A percentile compares a stretch with the other conserved stretches of the same genome.
Conservation (phyloP, 2,329 filamentous ascomycete species). For the Alternaria ventricosa region DNA sequence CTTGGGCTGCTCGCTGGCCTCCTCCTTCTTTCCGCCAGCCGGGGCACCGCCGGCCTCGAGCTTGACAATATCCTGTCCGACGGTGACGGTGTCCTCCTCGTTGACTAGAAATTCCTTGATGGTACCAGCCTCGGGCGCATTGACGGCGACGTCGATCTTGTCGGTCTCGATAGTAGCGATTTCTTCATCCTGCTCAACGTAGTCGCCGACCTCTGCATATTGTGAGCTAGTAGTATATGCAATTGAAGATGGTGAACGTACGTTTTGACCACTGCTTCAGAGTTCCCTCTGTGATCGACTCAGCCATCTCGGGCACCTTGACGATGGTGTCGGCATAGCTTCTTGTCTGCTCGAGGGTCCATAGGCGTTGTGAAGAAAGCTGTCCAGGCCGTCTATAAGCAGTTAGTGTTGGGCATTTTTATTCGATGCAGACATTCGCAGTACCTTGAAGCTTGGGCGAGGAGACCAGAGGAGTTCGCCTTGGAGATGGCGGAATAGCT, state of each 20-base stretch:
- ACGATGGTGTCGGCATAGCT: slow-evolving; percentile 76
- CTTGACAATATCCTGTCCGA: slow-evolving; percentile 89
- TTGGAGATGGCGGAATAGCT: slow-evolving; percentile 44
- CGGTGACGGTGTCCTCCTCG: slow-evolving; percentile 93
- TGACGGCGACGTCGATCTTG: slow-evolving; percentile 99
- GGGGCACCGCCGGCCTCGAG: slow-evolving; percentile 72
- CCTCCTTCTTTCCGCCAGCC: slow-evolving; percentile 61
- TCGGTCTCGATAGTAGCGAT: slow-evolving; percentile 99
- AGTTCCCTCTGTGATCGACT: slow-evolving; percentile 97
- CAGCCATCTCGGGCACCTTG: slow-evolving; percentile 97
- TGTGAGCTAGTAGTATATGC: slow-evolving; percentile 8
- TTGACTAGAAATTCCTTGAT: slow-evolving; percentile 91
- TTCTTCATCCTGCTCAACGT: slow-evolving; percentile 94
- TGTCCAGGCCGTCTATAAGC: slow-evolving; percentile 38
- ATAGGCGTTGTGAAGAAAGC: slow-evolving; percentile 33
- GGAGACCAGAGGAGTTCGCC: slow-evolving; percentile 43
- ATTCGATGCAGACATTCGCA: background rate
- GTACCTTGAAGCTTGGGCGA: slow-evolving; percentile 40
- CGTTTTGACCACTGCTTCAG: slow-evolving; percentile 93
- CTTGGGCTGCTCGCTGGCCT: slow-evolving; percentile 64
- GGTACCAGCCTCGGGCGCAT: slow-evolving; percentile 86
- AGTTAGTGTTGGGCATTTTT: slow-evolving; percentile 17
- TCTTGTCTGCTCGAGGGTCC: slow-evolving; percentile 41
- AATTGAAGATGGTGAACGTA: slow-evolving; percentile 32
- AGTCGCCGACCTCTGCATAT: slow-evolving; percentile 78